Base-by-base conservation (phyloP, 208 protist genomes). In the Zelonia costaricensis region DNA sequence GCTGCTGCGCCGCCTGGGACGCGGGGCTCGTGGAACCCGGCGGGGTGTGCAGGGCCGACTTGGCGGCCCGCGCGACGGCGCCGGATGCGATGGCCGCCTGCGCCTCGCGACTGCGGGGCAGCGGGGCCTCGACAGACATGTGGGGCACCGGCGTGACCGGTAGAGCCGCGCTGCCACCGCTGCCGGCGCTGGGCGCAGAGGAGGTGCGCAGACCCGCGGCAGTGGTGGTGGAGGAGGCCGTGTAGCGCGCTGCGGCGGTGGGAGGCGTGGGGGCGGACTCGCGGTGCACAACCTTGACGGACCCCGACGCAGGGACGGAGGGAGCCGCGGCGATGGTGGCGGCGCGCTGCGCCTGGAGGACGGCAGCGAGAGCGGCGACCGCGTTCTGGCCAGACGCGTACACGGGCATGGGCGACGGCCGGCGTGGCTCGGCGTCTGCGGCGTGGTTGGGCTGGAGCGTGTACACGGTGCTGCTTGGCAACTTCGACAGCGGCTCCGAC, bases 211-310 rank as follows among this genome's bases (percentile, higher is more conserved):
- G n/a, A 44, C 15, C 51, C 2, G 51, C 51, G 25, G 47, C 47
- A 25, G 42, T 30, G 5, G 25, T 18, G 28, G 45, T 64, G 38
- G 56, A 71, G 5, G 42, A 31, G 25, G 64, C 64, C 16, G 64
- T 64, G 40, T 71, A 71, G 13, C 64, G 64, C 31, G 64, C 47
- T 27, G 42, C 48, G 8, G 35, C 6, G 25, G 47, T 15, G 33
- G 45, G 13, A 16, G 62, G 28, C 53, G 51, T 33, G 9, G 13
- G 49, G 22, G 52, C 62, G 15, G 10, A 6, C 12, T n/a, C n/a
- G n/a, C n/a, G n/a, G n/a, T n/a, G n/a, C n/a, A n/a, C n/a, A n/a
- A n/a, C n/a, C n/a, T n/a, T n/a, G n/a, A n/a, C n/a, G n/a, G n/a
- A n/a, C n/a, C n/a, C n/a, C n/a, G n/a, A n/a, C n/a, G n/a, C n/a